Conservation (phyloP, 768 basidiomycete species). For the Infundibulicybe gibba region DNA sequence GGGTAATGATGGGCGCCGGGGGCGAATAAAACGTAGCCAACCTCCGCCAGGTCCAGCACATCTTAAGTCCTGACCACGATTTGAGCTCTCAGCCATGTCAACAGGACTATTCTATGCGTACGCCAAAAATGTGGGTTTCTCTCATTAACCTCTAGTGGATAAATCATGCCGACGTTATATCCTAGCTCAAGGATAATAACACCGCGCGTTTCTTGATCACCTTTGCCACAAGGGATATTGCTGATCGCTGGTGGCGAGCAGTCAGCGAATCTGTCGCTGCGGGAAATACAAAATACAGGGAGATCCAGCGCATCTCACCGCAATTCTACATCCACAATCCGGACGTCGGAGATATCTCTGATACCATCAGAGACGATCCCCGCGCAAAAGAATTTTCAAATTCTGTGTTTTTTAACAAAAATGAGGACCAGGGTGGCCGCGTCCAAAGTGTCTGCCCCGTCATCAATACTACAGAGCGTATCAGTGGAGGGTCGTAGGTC, state of each 20-base stretch:
- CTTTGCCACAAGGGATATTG: conserved; percentile 15
- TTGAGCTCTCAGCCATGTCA: too few relatives aligned
- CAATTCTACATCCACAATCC: conserved; percentile 14
- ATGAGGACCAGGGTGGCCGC: conserved; percentile 7
- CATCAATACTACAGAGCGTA: conserved; percentile 2
- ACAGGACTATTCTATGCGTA: conserved; percentile 14
- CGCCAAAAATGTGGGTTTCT: conserved; percentile 12
- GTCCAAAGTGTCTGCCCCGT: conserved; percentile 5
- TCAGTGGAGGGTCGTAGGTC: conserved; percentile 6
- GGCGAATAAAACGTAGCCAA: too few relatives aligned
- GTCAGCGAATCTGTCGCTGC: conserved; percentile 10
- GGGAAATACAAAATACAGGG: conserved; percentile 6
- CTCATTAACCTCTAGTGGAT: conserved; percentile 16
- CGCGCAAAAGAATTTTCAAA: conserved; percentile 3
- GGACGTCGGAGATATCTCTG: conserved; percentile 1
- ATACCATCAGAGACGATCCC: conserved; percentile 5
- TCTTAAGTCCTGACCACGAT: too few relatives aligned
- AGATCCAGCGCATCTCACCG: conserved; percentile 8
- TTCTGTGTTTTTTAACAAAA: conserved; percentile 12
- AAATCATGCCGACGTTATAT: conserved; percentile 2
- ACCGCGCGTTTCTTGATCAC: conserved; percentile 13
- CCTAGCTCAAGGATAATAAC: conserved; percentile 10
- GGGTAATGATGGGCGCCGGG: too few relatives aligned
- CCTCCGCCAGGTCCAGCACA: too few relatives aligned
- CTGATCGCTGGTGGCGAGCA: conserved; percentile 22